These are phyloP conservation scores for Linnemannia elongata DNA, from an alignment of 192 early-diverging fungal species.

Conservation along the genomic window DNA sequence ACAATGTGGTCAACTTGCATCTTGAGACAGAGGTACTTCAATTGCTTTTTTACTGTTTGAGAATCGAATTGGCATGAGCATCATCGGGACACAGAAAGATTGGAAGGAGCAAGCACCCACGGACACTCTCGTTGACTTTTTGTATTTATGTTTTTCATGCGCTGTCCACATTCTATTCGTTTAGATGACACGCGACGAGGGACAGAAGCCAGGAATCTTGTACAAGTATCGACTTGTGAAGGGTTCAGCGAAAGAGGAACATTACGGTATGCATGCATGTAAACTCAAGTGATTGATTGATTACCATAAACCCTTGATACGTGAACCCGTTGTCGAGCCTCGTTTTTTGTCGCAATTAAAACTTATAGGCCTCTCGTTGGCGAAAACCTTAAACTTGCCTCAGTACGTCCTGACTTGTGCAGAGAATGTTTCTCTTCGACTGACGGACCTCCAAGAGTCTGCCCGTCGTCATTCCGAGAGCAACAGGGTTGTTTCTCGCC, in stretches of 20 bases:
- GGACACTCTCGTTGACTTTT: not conserved
- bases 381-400: slow-evolving; percentile 51
- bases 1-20: slow-evolving; percentile 73
- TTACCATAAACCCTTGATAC: not conserved
- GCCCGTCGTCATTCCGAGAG: slow-evolving; percentile 29
- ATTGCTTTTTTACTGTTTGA: not conserved
- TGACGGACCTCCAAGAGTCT: slow-evolving; percentile 47
- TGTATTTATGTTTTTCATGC: not conserved
- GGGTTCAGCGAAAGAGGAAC: slow-evolving; percentile 59
- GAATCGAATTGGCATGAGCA: not conserved
- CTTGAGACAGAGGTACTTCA: slow-evolving; percentile 62
- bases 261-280: slow-evolving; percentile 56
- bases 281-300: slow-evolving; percentile 1
- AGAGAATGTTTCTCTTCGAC: slow-evolving; percentile 44
- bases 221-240: slow-evolving; percentile 64
- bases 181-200: slow-evolving; percentile 14
- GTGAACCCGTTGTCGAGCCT: no score
- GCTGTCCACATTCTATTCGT: not conserved
- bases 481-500: slow-evolving; percentile 27
- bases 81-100: no score
- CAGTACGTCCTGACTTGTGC: slow-evolving; percentile 45
- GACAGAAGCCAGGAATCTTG: slow-evolving; percentile 34
- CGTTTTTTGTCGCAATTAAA: not conserved
- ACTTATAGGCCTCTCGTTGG: slow-evolving; percentile 60
- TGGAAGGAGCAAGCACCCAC: no score